Evolutionary conservation across 768 basidiomycete species (phyloP).

Genomic region (Mrakia gelida): DNA sequence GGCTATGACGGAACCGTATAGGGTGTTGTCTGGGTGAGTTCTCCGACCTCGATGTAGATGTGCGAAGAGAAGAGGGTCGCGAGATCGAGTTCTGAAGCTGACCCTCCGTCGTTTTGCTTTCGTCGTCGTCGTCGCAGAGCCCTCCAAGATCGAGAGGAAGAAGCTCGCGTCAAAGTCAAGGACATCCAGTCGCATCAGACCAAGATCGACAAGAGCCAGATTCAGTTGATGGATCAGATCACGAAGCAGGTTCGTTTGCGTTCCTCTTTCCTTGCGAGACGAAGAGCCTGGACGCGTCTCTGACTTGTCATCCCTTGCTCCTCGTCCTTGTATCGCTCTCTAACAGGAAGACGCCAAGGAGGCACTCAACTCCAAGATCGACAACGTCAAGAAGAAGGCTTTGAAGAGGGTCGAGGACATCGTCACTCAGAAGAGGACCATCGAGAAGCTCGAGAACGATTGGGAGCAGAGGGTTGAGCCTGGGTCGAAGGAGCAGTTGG

Average conservation of each 20-base stretch:
- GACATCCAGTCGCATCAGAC: neutral
- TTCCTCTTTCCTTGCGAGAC: neutral
- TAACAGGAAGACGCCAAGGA: neutral
- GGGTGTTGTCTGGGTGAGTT: constrained; percentile 52
- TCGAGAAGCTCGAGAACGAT: constrained; percentile 6
- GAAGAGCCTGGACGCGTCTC: neutral
- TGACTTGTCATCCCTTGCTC: neutral
- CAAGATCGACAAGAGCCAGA: neutral
- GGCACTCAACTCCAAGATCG: neutral
- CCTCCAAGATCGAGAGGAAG: neutral
- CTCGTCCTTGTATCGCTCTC: neutral
- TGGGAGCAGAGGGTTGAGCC: constrained; percentile 3
- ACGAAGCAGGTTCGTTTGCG: neutral
- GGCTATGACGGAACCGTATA: constrained; percentile 62
- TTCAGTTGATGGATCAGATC: neutral
- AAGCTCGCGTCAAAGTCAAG: neutral
- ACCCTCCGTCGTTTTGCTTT: neutral
- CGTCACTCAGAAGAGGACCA: neutral
- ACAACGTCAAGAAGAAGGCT: neutral
- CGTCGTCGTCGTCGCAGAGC: neutral
- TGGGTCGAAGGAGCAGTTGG: neutral
- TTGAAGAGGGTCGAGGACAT: neutral
- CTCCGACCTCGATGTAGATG: too few relatives aligned
- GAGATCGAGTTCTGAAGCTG: neutral
- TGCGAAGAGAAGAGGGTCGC: neutral